Conservation (phyloP, 2,329 filamentous ascomycete genomes). For the Alternaria novae-zelandiae region DNA sequence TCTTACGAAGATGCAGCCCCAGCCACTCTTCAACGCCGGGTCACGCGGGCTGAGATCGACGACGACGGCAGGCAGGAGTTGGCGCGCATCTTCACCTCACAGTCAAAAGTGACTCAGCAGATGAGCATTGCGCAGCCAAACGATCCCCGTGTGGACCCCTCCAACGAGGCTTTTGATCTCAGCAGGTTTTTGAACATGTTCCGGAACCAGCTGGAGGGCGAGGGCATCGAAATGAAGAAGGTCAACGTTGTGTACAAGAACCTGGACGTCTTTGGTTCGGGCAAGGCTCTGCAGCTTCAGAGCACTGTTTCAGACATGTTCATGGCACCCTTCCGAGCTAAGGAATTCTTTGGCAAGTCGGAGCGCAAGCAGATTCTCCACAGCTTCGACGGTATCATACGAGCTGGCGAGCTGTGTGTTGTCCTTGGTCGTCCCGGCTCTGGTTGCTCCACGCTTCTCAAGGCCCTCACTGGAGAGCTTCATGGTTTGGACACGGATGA, state of each 20-base stretch:
- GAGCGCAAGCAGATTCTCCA: conserved; percentile 63
- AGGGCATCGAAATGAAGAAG: conserved; percentile 60
- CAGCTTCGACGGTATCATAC: conserved; percentile 61
- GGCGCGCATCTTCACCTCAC: conserved; percentile 29
- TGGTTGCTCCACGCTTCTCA: conserved; percentile 70
- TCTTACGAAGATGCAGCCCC: conserved; percentile 7
- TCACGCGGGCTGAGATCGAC: conserved; percentile 30
- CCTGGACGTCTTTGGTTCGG: conserved; percentile 70
- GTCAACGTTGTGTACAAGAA: conserved; percentile 70
- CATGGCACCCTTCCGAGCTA: conserved; percentile 62
- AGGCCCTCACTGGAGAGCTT: conserved; percentile 66
- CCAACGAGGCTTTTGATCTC: conserved; percentile 59
- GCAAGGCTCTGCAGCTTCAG: conserved; percentile 71
- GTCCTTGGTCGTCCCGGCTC: conserved; percentile 59
- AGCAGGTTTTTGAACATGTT: conserved; percentile 60
- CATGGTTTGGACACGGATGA: conserved; percentile 63
- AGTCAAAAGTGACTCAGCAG: conserved; percentile 29
- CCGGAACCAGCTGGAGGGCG: conserved; percentile 59
- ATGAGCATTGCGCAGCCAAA: conserved; percentile 39
- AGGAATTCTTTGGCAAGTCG: conserved; percentile 58
- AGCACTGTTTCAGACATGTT: conserved; percentile 68
- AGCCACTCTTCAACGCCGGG: conserved; percentile 19
- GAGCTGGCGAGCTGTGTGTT: conserved; percentile 57
- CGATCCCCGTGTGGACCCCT: conserved; percentile 61
- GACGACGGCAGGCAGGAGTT: conserved; percentile 35